These are phyloP conservation scores for Aspergillus eucalypticola DNA, from an alignment of 2,329 filamentous ascomycete genomes.

Conservation along the genomic window DNA sequence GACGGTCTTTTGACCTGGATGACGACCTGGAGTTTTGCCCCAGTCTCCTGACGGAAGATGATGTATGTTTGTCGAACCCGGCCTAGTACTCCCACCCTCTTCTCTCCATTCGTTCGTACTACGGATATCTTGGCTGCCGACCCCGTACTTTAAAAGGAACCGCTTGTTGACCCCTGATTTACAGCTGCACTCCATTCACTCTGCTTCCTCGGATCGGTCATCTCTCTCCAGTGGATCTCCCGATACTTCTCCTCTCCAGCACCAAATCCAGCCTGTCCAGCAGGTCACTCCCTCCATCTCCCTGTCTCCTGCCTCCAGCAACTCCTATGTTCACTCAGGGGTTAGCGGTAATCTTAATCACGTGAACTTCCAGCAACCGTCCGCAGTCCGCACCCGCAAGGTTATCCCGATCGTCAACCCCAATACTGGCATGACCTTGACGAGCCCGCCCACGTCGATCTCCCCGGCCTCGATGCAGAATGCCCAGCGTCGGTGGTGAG, in stretches of 20 bases:
- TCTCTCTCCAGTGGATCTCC: slow-evolving; percentile 94
- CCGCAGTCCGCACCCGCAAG: slow-evolving; percentile 85
- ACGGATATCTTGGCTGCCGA: not conserved
- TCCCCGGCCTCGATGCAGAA: slow-evolving; percentile 65
- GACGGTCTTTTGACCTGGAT: slow-evolving; percentile 90
- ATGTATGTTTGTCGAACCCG: slow-evolving; percentile 60
- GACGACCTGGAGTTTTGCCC: slow-evolving; percentile 97
- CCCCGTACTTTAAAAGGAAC: too few species aligned
- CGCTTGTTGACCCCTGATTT: slow-evolving; percentile 21
- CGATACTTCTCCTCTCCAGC: slow-evolving; percentile 85
- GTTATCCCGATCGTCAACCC: slow-evolving; percentile 98
- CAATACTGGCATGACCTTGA: slow-evolving; percentile 81
- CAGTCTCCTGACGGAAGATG: slow-evolving; percentile 84
- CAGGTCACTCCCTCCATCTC: slow-evolving; percentile 72
- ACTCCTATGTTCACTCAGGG: slow-evolving; percentile 63
- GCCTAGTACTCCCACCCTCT: not conserved
- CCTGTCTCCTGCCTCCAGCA: slow-evolving; percentile 64
- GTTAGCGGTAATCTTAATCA: slow-evolving; percentile 65
- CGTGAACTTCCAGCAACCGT: slow-evolving; percentile 87
- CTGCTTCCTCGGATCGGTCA: slow-evolving; percentile 84
- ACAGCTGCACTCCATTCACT: slow-evolving; percentile 88
- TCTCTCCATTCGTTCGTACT: not conserved
- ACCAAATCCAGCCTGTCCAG: slow-evolving; percentile 71
- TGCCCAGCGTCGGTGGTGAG: slow-evolving; percentile 46
- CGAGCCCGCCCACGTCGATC: slow-evolving; percentile 78